Percentiles rank a stretch among this genome's conserved stretches.
Evolutionary conservation across 768 basidiomycete species (phyloP).

Genomic region (Russula sp.): DNA sequence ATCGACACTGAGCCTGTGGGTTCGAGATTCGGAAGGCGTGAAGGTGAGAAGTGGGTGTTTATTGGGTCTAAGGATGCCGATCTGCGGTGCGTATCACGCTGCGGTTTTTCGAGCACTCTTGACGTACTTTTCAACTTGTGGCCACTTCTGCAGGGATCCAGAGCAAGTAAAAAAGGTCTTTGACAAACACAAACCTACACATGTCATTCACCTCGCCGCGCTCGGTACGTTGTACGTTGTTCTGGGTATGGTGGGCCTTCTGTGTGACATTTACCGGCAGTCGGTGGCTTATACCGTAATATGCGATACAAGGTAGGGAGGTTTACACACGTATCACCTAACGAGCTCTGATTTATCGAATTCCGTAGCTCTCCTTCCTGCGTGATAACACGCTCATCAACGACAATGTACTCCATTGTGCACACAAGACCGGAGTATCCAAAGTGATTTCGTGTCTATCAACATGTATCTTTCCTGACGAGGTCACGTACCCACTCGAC

Average conservation of each 20-base stretch:
- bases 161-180: constrained; percentile 66
- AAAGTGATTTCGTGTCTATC: constrained; percentile 95
- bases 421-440: constrained; percentile 53
- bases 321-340: background rate
- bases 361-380: constrained; percentile 71
- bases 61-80: constrained; percentile 73
- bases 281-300: constrained; percentile 93
- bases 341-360: background rate
- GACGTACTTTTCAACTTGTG: background rate
- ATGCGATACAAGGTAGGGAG: constrained; percentile 79
- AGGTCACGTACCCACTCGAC: constrained; percentile 87
- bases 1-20: constrained; percentile 73
- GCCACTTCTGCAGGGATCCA: constrained; percentile 44
- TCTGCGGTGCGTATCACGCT: constrained; percentile 51
- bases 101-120: background rate
- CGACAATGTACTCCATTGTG: constrained; percentile 79
- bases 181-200: constrained; percentile 88
- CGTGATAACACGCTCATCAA: constrained; percentile 95
- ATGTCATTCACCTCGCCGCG: constrained; percentile 95
- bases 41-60: constrained; percentile 85
- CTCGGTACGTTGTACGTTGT: constrained; percentile 48
- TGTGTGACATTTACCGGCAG: constrained; percentile 32
- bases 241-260: background rate
- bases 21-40: constrained; percentile 67
- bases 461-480: constrained; percentile 96